Percentiles rank a stretch among this genome's conserved stretches.
Conservation (phyloP, 2,329 filamentous ascomycete genomes). For the Pseudogymnoascus sp. region DNA sequence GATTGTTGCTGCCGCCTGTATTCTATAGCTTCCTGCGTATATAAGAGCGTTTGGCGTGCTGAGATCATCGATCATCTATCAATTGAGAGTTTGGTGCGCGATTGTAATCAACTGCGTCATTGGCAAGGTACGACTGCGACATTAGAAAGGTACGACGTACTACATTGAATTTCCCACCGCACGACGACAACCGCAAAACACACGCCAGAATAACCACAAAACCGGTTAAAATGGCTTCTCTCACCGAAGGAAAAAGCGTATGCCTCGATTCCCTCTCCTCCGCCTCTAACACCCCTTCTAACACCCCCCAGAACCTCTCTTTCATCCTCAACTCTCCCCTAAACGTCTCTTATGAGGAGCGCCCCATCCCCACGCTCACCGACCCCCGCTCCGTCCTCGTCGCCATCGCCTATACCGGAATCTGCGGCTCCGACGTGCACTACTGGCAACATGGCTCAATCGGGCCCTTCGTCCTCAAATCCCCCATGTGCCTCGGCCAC, state of each 20-base stretch:
- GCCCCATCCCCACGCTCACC: conserved; percentile 35
- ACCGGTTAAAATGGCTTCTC: not conserved
- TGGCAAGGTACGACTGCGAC: conserved; percentile 1
- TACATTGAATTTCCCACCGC: not conserved
- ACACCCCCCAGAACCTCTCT: conserved; percentile 28
- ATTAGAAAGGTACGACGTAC: not conserved
- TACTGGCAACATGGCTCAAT: conserved; percentile 64
- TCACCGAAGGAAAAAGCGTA: conserved; percentile 10
- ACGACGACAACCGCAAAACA: not conserved
- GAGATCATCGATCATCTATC: conserved; percentile 2
- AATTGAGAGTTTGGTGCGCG: not conserved
- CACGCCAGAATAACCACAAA: not conserved
- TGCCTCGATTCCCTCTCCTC: not conserved
- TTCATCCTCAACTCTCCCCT: conserved; percentile 30
- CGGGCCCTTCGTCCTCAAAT: conserved; percentile 56
- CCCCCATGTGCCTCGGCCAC: conserved; percentile 60
- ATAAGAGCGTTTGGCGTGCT: not conserved
- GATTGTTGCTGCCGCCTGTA: not conserved
- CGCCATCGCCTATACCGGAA: conserved; percentile 55
- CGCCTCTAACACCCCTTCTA: not conserved
- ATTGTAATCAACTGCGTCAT: not conserved
- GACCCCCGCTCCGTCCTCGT: conserved; percentile 51
- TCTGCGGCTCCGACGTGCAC: conserved; percentile 63
- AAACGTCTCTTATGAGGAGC: conserved; percentile 26
- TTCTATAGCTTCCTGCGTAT: not conserved